Evolutionary conservation across 495 filamentous ascomycete genomes (phyloP), one percentile per base, ranked within the genome.

Genomic region (Letharia columbiana): DNA sequence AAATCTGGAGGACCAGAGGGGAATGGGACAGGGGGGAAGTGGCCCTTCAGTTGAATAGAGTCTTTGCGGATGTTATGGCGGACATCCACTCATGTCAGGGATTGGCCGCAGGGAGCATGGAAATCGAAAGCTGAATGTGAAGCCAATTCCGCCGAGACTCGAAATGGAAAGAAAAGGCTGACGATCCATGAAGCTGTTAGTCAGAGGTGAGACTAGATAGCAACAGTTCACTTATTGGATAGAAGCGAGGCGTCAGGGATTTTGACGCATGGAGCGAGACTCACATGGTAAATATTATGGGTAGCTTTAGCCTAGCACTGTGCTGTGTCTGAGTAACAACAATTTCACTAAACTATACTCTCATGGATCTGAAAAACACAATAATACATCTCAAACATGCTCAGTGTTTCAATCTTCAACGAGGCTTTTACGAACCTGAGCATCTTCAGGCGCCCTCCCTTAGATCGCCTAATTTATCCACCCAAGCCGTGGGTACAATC

Each of bases 21-120:
- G 87, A 95, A 70, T 92, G 87, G 83, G 90, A 98, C 75, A 84
- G 94, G 23, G 87, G 83, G 71, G 77, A 76, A 62, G 91, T 98
- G 15, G 80, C 88, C 33, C 73, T 73, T 39, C 75, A 78, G 41
- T 80, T 95, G 41, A 77, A 77, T 17, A 78, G 82, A 10, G 83
- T 87, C 33, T 96, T 96, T 73, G 90, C 95, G 67, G 86, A 88
- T 10, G 85, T 88, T n/a, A 83, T 96, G 65, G 75, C 79, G 20
- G 92, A 97, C 70, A 92, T 98, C 65, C 84, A 87, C 74, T 76
- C 79, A 8, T 82, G 88, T 69, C 90, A 93, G 73, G 73, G 75
- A 66, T 77, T 86, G 63, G 70, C 73, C 15, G 73, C 77, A 41
- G 68, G 66, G 23, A 73, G 67, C 64, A 61, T 70, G 63, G 64